phyloP scores from a whole-genome alignment of 805 yeast genomes.

The Debaryomyces hansenii region DNA sequence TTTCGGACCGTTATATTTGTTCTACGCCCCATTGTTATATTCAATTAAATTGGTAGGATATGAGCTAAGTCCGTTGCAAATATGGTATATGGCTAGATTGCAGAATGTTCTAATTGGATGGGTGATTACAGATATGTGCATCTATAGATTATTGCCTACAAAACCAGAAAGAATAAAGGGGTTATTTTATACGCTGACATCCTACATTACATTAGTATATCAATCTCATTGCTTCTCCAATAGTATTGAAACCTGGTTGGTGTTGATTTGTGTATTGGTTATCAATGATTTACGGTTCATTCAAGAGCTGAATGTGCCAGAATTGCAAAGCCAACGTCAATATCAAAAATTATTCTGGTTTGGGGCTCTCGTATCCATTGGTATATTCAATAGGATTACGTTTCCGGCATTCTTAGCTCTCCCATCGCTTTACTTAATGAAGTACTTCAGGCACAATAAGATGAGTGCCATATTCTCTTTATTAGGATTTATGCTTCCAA shows the following conservation, averaged over 20 bases:
- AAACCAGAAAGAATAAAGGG: constrained; percentile 52
- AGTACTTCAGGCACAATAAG: constrained; percentile 40
- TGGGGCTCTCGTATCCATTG: constrained; percentile 59
- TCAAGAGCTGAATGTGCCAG: constrained; percentile 9
- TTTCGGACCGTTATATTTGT: constrained; percentile 60
- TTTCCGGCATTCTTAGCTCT: constrained; percentile 71
- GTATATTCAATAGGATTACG: constrained; percentile 82
- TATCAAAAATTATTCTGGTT: constrained; percentile 20
- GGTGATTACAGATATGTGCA: constrained; percentile 39
- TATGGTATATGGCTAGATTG: constrained; percentile 56
- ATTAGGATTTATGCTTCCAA: constrained; percentile 33
- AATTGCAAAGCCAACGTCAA: neutral
- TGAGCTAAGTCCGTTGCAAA: constrained; percentile 44
- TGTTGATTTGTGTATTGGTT: constrained; percentile 50
- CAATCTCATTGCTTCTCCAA: constrained; percentile 93
- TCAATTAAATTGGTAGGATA: constrained; percentile 30
- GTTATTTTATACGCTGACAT: constrained; percentile 49
- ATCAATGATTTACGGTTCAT: constrained; percentile 42
- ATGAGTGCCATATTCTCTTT: constrained; percentile 29
- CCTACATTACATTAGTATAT: constrained; percentile 72
- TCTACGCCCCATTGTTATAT: constrained; percentile 66
- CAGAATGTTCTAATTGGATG: constrained; percentile 42
- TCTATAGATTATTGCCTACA: constrained; percentile 48
- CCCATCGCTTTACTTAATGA: constrained; percentile 54
- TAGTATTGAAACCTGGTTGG: constrained; percentile 66